These are phyloP conservation scores for Ceratocystis lukuohia DNA, from an alignment of 2,329 filamentous ascomycete genomes.

Conservation along the genomic window DNA sequence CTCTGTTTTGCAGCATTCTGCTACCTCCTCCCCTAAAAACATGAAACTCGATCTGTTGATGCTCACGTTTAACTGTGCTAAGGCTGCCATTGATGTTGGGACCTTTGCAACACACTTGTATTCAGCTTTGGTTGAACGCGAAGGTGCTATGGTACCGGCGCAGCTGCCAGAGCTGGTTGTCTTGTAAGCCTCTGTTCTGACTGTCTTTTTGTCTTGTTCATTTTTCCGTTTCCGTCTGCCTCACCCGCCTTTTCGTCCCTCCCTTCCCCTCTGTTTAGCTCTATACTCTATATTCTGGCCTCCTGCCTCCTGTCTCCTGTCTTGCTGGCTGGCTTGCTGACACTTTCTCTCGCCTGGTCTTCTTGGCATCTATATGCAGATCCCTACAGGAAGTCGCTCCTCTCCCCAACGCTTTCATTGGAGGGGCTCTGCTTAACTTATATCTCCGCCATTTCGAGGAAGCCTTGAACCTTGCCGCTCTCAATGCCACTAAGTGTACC, in stretches of 20 bases:
- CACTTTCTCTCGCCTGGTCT: background rate
- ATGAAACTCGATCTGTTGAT: conserved; percentile 53
- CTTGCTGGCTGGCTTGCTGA: background rate
- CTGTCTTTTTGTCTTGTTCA: background rate
- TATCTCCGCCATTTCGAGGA: conserved; percentile 62
- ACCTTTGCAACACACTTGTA: conserved; percentile 61
- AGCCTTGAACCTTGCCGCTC: conserved; percentile 57
- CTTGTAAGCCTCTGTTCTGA: conserved; percentile 33
- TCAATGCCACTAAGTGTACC: conserved; percentile 25
- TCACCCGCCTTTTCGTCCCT: too few species aligned
- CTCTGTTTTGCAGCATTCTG: background rate
- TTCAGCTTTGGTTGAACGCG: conserved; percentile 39
- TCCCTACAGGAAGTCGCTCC: conserved; percentile 89
- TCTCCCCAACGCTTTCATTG: conserved; percentile 70
- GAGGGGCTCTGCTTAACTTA: conserved; percentile 60
- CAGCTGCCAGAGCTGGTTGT: conserved; percentile 42
- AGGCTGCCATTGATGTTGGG: conserved; percentile 52
- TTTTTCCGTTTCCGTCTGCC: background rate
- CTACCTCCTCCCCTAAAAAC: conserved; percentile 9
- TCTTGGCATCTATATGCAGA: conserved; percentile 26
- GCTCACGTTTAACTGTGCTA: conserved; percentile 81
- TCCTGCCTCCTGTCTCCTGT: background rate
- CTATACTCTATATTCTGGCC: background rate
- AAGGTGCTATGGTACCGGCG: conserved; percentile 28
- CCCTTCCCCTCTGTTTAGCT: background rate